These are phyloP conservation scores for Syzygium syzygioides DNA, from an alignment of 441 rosid species.

Conservation along the genomic window DNA sequence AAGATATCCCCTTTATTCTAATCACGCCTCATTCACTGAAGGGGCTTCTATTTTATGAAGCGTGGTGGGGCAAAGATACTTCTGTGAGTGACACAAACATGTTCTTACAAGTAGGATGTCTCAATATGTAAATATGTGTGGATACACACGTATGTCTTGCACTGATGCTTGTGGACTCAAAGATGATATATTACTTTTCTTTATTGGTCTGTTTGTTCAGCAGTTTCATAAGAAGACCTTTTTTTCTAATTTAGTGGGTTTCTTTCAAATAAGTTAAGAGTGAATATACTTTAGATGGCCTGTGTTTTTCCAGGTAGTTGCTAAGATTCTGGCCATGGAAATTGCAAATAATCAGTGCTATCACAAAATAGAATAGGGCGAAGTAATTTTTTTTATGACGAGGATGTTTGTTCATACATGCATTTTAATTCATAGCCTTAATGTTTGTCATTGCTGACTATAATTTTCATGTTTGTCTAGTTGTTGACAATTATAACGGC, in stretches of 20 bases:
- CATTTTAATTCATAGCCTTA: background rate
- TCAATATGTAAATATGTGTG: background rate
- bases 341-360: background rate
- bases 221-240: background rate
- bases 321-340: background rate
- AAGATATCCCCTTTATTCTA: background rate
- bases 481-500: conserved; percentile 71
- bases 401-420: background rate
- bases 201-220: background rate
- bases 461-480: conserved; percentile 36
- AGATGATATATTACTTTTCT: background rate
- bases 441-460: background rate
- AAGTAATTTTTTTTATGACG: background rate
- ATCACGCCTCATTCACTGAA: background rate
- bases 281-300: background rate
- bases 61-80: background rate
- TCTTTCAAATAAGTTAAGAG: background rate
- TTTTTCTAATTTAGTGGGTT: background rate
- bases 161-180: background rate
- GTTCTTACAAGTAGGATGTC: background rate
- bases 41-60: background rate
- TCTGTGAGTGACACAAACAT: background rate
- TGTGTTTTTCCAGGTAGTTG: background rate
- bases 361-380: background rate
- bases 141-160: background rate